Evolutionary conservation across 768 basidiomycete genomes (phyloP), one percentile per base, ranked within the genome.

Genomic region (Auricularia heimuer): DNA sequence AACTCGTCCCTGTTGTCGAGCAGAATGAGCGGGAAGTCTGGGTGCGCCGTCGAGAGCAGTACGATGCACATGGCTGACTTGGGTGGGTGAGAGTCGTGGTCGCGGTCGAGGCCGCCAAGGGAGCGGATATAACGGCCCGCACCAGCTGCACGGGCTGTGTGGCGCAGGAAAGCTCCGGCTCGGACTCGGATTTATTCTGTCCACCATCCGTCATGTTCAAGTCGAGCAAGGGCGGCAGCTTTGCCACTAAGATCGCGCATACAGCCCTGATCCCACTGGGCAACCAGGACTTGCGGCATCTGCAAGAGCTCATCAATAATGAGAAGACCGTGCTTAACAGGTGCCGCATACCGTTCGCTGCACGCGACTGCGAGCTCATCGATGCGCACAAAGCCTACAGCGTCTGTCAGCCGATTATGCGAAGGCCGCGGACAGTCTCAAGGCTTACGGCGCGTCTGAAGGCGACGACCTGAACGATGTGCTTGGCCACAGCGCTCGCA

Each of bases 391-490:
- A 64, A 90, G 87, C 37, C 68, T 90, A 51, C 87, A 87, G 70
- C 86, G 80, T 68, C 79, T 93, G 4, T 85, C 84, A 54, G 73
- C 75, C 2, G 90, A 92, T 71, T 78, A 87, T 61, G 75, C 76
- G 3, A 90, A 87, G 69, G 85, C 92, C 6, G 81, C 86, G 2
- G 92, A 93, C 68, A 83, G 89, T 0, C 73, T 94, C 63, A 80
- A 85, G 61, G 71, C 75, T 61, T 93, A 90, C 90, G 92, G 89
- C 3, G 74, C 78, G 36, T 87, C 88, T 29, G 92, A 93, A 73
- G 92, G 91, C 4, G 91, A 93, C 33, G 91, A 93, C 73, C 81
- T 94, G 63, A 67, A 93, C 91, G 91, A 95, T 70, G 85, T 87
- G 24, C 81, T 94, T 18, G 78, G 80, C 21, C 87, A 87, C 37